Evolutionary conservation across 208 protist genomes (phyloP).

Genomic region (Leishmania arabica): DNA sequence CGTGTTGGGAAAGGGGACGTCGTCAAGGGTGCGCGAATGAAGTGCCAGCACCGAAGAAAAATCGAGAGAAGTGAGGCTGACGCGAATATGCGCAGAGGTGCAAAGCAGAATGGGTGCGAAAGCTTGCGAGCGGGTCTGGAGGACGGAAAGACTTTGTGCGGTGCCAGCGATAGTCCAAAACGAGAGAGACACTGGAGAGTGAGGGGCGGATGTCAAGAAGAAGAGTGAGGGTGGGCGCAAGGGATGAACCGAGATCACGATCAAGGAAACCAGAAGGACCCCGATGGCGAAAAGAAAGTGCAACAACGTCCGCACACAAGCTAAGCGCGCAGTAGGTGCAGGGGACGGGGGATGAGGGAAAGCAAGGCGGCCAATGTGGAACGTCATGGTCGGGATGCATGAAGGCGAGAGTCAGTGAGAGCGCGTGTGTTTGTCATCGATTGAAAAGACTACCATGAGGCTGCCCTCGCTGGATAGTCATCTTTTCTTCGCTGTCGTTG

Average conservation of each 20-base stretch:
- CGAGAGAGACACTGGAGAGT: neutral
- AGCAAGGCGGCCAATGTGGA: neutral
- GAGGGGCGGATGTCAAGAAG: neutral
- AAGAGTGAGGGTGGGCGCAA: neutral
- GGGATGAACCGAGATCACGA: neutral
- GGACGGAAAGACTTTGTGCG: neutral
- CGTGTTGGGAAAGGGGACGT: neutral
- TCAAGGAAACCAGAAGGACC: neutral
- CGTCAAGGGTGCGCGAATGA: neutral
- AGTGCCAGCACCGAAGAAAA: slow-evolving; percentile 12
- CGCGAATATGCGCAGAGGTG: neutral
- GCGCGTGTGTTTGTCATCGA: neutral
- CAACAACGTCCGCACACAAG: neutral
- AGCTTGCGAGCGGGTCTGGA: neutral
- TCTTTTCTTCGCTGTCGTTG: neutral
- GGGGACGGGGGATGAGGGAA: neutral
- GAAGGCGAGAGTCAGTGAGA: neutral
- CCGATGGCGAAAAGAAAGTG: neutral
- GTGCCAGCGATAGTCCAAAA: neutral
- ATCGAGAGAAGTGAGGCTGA: slow-evolving; percentile 6
- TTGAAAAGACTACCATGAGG: neutral
- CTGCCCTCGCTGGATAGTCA: neutral
- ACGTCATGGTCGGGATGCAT: neutral
- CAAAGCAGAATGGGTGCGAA: neutral
- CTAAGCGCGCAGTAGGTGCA: neutral